Conservation (phyloP, 805 yeast species). For the Candida jianshihensis region DNA sequence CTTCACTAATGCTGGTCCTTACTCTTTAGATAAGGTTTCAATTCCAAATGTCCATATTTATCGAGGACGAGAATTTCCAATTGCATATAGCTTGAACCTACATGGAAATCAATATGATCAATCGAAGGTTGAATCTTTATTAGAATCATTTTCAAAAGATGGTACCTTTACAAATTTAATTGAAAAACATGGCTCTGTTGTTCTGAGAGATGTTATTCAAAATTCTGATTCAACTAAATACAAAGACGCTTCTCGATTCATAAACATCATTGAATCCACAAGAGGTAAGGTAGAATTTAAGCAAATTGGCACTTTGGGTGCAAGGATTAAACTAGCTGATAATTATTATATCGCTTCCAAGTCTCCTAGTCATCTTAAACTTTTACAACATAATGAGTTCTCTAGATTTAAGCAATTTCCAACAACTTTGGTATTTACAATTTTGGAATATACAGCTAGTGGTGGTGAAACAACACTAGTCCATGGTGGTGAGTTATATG, state of each 20-base stretch:
- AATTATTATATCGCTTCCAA: conserved; percentile 27
- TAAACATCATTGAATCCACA: conserved; percentile 17
- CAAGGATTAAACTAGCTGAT: conserved; percentile 20
- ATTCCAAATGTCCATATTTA: not conserved
- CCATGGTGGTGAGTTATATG: conserved; percentile 27
- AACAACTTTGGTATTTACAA: conserved; percentile 20
- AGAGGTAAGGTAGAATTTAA: conserved; percentile 21
- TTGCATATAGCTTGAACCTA: conserved; percentile 1
- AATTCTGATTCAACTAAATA: conserved; percentile 16
- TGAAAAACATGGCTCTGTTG: conserved; percentile 25
- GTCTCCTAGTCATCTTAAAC: conserved; percentile 18
- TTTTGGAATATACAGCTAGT: conserved; percentile 15
- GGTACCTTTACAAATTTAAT: conserved; percentile 21
- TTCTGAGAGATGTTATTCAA: conserved; percentile 18
- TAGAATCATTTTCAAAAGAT: conserved; percentile 11
- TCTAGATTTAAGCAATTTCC: conserved; percentile 26
- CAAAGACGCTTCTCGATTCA: conserved; percentile 10
- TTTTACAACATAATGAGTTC: conserved; percentile 30
- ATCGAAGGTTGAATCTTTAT: conserved; percentile 4
- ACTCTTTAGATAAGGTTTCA: not conserved
- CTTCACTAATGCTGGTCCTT: not conserved
- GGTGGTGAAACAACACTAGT: conserved; percentile 31
- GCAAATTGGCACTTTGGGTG: conserved; percentile 26
- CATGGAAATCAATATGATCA: conserved; percentile 26
- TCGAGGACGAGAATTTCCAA: conserved; percentile 3